Evolutionary conservation across 208 protist genomes (phyloP), one percentile per base, ranked within the genome.

Genomic region (Trypanosoma congolense): DNA sequence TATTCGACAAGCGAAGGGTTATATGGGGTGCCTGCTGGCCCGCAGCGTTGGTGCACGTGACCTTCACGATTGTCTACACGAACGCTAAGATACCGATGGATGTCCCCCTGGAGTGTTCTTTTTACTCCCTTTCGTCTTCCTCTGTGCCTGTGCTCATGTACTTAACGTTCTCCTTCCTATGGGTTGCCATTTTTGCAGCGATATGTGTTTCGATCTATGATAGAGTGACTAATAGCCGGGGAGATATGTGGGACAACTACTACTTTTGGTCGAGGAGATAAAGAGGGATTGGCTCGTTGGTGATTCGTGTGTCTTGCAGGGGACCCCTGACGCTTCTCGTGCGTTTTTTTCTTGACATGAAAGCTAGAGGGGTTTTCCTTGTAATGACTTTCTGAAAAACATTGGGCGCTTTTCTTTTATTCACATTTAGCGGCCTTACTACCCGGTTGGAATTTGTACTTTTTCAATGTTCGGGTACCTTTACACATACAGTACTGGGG

Each of bases 101-200:
- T 48, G n/a, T 16, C 26, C 14, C 22, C 44, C 19, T 21, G 65
- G 6, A 25, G 31, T 61, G 31, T 84, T 71, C 36, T 31, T 51
- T 43, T 31, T 84, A 24, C 67, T 69, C 38, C n/a, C 10, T 33
- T 63, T 55, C 53, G 5, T n/a, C 47, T 56, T 50, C 54, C 58
- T 38, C 28, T 47, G 49, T 16, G 70, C 56, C 64, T 65, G 73
- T 73, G 0, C 65, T 77, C 16, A 51, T 61, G 21, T 62, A 82
- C 30, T 57, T 69, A 3, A 56, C 55, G 25, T 86, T 86, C 56
- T 79, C 63, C 12, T 56, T 60, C 46, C 33, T 77, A 2, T 83
- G 72, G 33, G 2, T 80, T 1, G 54, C 61, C 18, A 56, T 87
- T 30, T 14, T 86, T 12, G 12, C 50, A 0, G 87, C 80, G 56